Evolutionary conservation across 2,329 filamentous ascomycete species (phyloP), one percentile per base, ranked within the genome.

Genomic region (Rhynchosporium secalis): DNA sequence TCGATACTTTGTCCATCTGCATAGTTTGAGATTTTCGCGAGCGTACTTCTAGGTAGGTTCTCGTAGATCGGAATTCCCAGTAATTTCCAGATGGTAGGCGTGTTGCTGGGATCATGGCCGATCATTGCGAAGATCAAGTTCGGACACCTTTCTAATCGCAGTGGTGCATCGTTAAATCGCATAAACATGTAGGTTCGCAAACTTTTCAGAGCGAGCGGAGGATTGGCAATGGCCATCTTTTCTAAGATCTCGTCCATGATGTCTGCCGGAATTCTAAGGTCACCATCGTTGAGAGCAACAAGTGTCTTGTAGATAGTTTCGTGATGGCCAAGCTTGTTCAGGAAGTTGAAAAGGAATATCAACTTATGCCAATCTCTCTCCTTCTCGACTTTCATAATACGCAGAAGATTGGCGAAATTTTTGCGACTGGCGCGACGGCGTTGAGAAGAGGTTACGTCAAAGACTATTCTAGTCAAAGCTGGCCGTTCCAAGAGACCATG

Each of bases 41-140:
- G 26, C n/a, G 33, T 47, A 36, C 20, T 20, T 7, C 36, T 41
- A 31, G 48, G 43, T 26, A 63, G 12, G 0, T 31, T 12, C 56
- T 64, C 45, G 45, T 63, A 66, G 6, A 68, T 2, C 4, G 66
- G 68, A 9, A 70, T 66, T 1, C 62, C 63, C 10, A 72, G 29
- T 10, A 65, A 43, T 13, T 62, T 38, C 71, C 70, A 72, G 15
- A 73, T 69, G 33, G 9, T 33, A 31, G 46, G 36, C 3, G 62
- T 31, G 20, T 10, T 26, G 13, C 68, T 49, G 6, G 15, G 31
- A 10, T 60, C 40, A 20, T 66, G 38, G n/a, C 66, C 47, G 12
- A 73, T 63, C 61, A 71, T 56, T 1, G 66, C 59, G 4, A 69
- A 43, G 13, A 72, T 55, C 9, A 73, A 67, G 0, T 63, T 52